Percentiles rank a stretch among this genome's conserved stretches.
These are phyloP conservation scores for Hypoxylon sp. DNA, from an alignment of 2,329 filamentous ascomycete species.

Conservation along the genomic window DNA sequence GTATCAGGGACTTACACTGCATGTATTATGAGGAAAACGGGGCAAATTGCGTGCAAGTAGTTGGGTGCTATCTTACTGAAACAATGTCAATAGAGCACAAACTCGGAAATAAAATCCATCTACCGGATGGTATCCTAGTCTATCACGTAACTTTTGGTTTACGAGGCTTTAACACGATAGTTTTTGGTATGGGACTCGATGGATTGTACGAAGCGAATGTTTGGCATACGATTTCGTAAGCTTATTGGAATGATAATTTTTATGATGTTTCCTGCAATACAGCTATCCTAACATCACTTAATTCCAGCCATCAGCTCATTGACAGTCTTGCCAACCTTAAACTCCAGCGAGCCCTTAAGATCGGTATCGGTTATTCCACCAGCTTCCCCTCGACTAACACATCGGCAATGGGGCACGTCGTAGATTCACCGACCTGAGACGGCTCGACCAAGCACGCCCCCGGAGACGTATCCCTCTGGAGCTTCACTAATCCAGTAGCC, in stretches of 20 bases:
- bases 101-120: too few species aligned
- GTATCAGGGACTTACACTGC: too few species aligned
- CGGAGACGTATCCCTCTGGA: constrained; percentile 38
- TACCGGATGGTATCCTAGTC: too few species aligned
- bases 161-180: not conserved
- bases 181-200: not conserved
- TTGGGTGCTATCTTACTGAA: too few species aligned
- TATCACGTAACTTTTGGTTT: too few species aligned
- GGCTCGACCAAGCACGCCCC: constrained; percentile 40
- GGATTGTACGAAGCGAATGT: not conserved
- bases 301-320: not conserved
- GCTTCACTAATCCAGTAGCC: constrained; percentile 26
- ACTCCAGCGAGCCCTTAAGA: not conserved
- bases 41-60: too few species aligned
- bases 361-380: constrained; percentile 10
- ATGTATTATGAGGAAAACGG: too few species aligned
- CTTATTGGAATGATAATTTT: not conserved
- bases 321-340: not conserved
- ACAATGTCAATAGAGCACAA: too few species aligned
- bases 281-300: not conserved
- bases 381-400: constrained; percentile 38
- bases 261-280: not conserved
- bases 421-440: constrained; percentile 33
- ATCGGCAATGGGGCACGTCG: constrained; percentile 42
- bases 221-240: not conserved